Conservation (phyloP, 805 yeast species). For the Candida sanyiensis region DNA sequence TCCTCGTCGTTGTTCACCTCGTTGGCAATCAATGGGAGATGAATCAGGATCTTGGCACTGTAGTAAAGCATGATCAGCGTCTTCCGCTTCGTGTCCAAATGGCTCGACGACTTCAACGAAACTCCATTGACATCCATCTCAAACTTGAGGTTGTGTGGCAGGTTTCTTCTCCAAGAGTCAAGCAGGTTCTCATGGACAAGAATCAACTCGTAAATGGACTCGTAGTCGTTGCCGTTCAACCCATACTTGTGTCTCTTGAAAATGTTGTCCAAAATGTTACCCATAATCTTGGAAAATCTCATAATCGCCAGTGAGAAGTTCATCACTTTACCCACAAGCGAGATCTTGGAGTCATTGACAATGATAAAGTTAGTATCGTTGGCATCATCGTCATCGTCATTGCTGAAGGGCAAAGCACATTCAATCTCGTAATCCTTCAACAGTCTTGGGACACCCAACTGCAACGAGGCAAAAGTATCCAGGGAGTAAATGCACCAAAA, state of each 20-base stretch:
- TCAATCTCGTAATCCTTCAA: conserved; percentile 78
- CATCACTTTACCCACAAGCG: conserved; percentile 66
- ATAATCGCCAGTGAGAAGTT: conserved; percentile 57
- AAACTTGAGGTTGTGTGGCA: conserved; percentile 57
- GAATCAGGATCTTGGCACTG: conserved; percentile 56
- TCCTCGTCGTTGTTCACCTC: conserved; percentile 22
- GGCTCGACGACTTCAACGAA: conserved; percentile 30
- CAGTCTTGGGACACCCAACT: conserved; percentile 77
- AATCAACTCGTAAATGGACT: conserved; percentile 28
- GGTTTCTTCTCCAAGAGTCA: conserved; percentile 72
- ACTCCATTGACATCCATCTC: conserved; percentile 58
- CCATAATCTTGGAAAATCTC: conserved; percentile 67
- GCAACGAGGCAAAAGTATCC: conserved; percentile 69
- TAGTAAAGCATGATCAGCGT: conserved; percentile 53
- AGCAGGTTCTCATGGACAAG: conserved; percentile 56
- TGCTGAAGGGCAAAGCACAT: conserved; percentile 73
- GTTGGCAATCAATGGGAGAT: conserved; percentile 53
- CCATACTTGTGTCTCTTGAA: conserved; percentile 45
- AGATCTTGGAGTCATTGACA: conserved; percentile 51
- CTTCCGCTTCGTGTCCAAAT: conserved; percentile 36
- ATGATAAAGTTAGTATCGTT: conserved; percentile 50
- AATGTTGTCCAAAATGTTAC: conserved; percentile 64
- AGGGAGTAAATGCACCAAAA: conserved; percentile 82
- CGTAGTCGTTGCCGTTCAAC: conserved; percentile 11
- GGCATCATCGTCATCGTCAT: conserved; percentile 35